Base-by-base conservation (phyloP, 805 yeast species). In the Candida montana region DNA sequence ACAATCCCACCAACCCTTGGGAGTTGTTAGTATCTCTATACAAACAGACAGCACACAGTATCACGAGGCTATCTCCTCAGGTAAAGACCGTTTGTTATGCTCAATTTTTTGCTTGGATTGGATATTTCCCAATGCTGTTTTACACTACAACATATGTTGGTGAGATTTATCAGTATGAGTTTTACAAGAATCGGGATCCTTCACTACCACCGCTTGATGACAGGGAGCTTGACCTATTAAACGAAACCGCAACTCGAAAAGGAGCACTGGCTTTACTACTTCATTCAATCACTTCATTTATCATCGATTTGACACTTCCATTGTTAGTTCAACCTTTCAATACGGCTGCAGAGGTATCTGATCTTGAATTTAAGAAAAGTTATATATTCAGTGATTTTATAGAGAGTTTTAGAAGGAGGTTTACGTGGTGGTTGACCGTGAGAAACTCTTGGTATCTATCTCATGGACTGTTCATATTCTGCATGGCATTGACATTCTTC, bases 91-190 rank as follows among this genome's bases (percentile, higher is more conserved):
- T 77, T 3, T 79, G 82, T 49, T 62, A 59, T 39, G 76, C 78
- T 2, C 81, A 79, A 54, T 74, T 79, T 44, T 75, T 75, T 57
- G 83, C 83, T 1, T 79, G 84, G 84, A 72, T 79, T 32, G 83
- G 83, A 1, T 79, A 81, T 62, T 79, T 79, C 59, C 81, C 82
- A 2, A 70, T 79, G 73, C 54, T 79, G 23, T 79, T 79, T 47
- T 79, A 79, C 51, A 77, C 83, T 4, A 74, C 84, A 3, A 77
- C 83, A 0, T 79, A 77, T 55, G 83, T 79, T 15, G 82, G 82
- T 0, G 83, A 75, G 44, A 59, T 79, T 13, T 77, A 75, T 58
- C 60, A 66, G 26, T 63, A 55, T 33, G 74, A 74, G 42, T 48
- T 55, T 26, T 58, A 54, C 33, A 40, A 47, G 10, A 44, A 52